Evolutionary conservation across 2,329 filamentous ascomycete species (phyloP), one percentile per base, ranked within the genome.

Genomic region (Clarireedia paspali): DNA sequence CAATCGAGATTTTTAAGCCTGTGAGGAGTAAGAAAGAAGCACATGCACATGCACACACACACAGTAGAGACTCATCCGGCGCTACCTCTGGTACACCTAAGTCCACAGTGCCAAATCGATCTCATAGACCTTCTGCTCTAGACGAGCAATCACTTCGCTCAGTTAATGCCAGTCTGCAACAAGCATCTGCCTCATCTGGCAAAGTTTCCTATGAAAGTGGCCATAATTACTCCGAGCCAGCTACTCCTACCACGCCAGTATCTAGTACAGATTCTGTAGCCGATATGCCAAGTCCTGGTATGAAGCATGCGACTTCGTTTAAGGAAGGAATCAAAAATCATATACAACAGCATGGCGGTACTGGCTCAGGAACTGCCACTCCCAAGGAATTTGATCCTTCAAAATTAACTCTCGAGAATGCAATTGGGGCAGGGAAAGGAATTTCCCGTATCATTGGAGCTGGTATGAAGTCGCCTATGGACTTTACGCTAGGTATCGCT

Each of bases 391-490:
- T 53, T 39, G 50, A 53, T 30, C 66, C 68, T 15, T 66, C 64
- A 24, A 61, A 65, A 17, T 64, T 74, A 52, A 68, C 72, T 5
- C 57, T 84, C 1, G 84, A 88, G 17, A 78, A 79, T 26, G 84
- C 83, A 24, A 45, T 58, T 10, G 55, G 58, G 12, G 58, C 87
- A 6, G 80, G 82, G 1, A 85, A 82, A 62, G 83, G 85, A 1
- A 79, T 91, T 38, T 79, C 82, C 23, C 81, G 84, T n/a, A 85
- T 94, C 48, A 82, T 91, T 5, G 79, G 80, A 10, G 84, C 87
- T n/a, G 82, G 88, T 5, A 76, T 92, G 57, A 89, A 88, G 63
- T 85, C 86, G 1, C 91, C 91, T 0, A 86, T 94, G 78, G 89
- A 95, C 68, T 87, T 96, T 60, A 89, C 88, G 42, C 73, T 96